Base-by-base conservation (phyloP, 1,284 basidiomycete genomes). In the Sphagnurus paluster region DNA sequence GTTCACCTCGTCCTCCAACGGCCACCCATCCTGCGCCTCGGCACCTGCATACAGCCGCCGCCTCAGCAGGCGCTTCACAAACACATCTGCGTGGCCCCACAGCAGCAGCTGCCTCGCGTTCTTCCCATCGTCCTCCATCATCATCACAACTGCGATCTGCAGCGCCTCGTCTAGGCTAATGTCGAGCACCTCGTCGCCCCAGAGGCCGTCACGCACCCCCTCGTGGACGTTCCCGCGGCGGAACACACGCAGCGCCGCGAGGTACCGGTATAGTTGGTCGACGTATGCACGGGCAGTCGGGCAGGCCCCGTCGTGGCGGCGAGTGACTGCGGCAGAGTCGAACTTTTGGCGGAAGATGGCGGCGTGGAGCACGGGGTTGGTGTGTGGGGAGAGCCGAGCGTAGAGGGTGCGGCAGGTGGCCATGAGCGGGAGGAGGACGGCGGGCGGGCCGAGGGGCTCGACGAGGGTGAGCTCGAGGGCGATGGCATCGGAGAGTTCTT, bases 61-160 rank as follows among this genome's bases (percentile, higher is more conserved):
- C 33, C 69, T 66, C 23, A 82, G 63, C 47, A 74, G 72, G 0
- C 50, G 23, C 37, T 76, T 68, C 20, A 76, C 68, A 42, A 80
- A 73, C 16, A 56, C 52, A 35, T 70, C 66, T 4, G 79, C 64
- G 13, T 69, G 68, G 0, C 74, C 79, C 44, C 68, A 70, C 35
- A 73, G 64, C 10, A 52, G 25, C 42, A 88, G 70, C 57, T 83
- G 83, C 5, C 53, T 57, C 16, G 70, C 61, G 56, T 90, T 90
- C 61, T 75, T 75, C 26, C 82, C 84, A 57, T 90, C 82, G 66
- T 86, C 83, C 58, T 89, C 87, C 6, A 78, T 63, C 52, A 84
- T 59, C 78, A 90, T 81, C 43, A 82, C 57, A 50, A 80, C 82
- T 0, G 75, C 70, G 0, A 68, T 69, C 72, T 79, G 80, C 16